Evolutionary conservation across 2,329 filamentous ascomycete genomes (phyloP).

Genomic region (Cytospora paraplurivora): DNA sequence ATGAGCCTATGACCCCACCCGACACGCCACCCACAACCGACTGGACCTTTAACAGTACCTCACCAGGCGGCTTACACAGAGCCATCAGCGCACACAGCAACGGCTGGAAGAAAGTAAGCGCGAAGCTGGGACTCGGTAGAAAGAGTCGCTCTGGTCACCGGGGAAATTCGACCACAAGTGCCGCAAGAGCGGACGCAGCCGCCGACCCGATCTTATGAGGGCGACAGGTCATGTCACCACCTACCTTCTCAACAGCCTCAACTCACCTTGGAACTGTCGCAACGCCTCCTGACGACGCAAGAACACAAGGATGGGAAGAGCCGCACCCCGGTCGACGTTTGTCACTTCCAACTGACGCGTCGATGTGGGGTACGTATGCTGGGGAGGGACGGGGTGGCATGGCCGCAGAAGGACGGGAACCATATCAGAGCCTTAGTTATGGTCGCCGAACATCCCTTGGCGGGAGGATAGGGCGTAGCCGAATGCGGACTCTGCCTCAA

Average conservation of each 20-base stretch:
- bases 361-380: slow-evolving; percentile 31
- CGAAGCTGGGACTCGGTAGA: slow-evolving; percentile 60
- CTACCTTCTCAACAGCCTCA: slow-evolving; percentile 40
- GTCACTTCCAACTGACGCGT: slow-evolving; percentile 36
- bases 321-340: slow-evolving; percentile 50
- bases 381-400: slow-evolving; percentile 43
- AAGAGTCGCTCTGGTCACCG: slow-evolving; percentile 52
- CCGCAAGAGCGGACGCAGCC: slow-evolving; percentile 18
- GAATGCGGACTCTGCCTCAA: slow-evolving; percentile 26
- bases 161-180: slow-evolving; percentile 35
- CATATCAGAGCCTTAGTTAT: slow-evolving; percentile 26
- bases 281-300: slow-evolving; percentile 32
- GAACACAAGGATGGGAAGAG: slow-evolving; percentile 45
- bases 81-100: slow-evolving; percentile 58
- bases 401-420: slow-evolving; percentile 49
- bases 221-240: slow-evolving; percentile 58
- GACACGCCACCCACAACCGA: slow-evolving; percentile 69
- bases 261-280: slow-evolving; percentile 29
- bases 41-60: slow-evolving; percentile 50
- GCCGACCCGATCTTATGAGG: slow-evolving; percentile 50
- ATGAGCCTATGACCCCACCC: slow-evolving; percentile 73
- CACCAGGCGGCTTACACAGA: slow-evolving; percentile 56
- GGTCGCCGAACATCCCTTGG: slow-evolving; percentile 26
- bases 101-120: slow-evolving; percentile 66
- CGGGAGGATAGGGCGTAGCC: slow-evolving; percentile 22